Conservation (phyloP, 495 filamentous ascomycete genomes). For the Lasiosphaeria hispida region DNA sequence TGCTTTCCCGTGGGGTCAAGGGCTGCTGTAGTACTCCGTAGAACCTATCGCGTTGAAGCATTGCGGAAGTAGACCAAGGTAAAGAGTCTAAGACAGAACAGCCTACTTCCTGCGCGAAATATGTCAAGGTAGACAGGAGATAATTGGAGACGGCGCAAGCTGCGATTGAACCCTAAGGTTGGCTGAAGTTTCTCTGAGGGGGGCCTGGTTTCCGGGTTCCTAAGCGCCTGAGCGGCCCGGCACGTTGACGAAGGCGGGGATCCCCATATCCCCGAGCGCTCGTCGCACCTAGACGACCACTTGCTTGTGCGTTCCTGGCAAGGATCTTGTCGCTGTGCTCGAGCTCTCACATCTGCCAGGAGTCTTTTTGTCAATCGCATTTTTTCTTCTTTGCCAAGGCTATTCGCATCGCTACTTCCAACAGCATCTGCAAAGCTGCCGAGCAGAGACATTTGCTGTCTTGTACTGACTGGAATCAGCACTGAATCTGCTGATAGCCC, state of each 20-base stretch:
- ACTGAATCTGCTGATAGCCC: background rate
- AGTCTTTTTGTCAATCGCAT: constrained; percentile 3
- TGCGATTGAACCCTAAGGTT: background rate
- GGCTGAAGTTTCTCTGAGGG: background rate
- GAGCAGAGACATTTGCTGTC: constrained; percentile 6
- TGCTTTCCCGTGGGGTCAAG: too few relatives aligned
- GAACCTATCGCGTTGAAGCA: too few relatives aligned
- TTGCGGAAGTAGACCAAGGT: too few relatives aligned
- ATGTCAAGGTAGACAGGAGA: too few relatives aligned
- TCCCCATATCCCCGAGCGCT: too few relatives aligned
- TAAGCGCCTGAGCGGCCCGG: background rate
- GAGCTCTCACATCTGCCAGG: background rate
- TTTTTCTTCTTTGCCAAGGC: background rate
- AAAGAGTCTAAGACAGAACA: too few relatives aligned
- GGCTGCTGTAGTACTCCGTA: too few relatives aligned
- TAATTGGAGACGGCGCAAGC: background rate
- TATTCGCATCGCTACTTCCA: background rate
- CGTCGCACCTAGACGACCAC: background rate
- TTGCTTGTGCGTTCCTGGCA: background rate
- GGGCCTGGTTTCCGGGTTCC: background rate
- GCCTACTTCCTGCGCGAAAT: too few relatives aligned
- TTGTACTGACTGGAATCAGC: background rate
- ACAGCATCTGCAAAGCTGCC: background rate
- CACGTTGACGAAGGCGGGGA: background rate
- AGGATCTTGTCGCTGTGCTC: background rate